Percentiles rank a stretch among this genome's conserved stretches.
Conservation (phyloP, 495 filamentous ascomycete genomes). For the Xylaria castorea region DNA sequence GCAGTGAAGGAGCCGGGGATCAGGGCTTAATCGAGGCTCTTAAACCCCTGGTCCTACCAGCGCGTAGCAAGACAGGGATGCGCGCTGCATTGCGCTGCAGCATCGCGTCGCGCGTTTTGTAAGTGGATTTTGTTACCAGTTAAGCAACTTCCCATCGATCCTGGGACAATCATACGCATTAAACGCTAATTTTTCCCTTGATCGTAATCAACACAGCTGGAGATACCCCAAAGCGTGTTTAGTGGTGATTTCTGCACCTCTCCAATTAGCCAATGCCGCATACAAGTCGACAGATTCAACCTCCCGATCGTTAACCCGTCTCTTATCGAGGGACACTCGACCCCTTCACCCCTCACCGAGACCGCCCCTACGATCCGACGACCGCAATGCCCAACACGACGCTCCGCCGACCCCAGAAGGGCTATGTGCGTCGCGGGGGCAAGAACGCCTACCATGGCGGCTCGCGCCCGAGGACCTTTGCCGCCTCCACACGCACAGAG, state of each 20-base stretch:
- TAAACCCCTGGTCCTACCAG: constrained; percentile 20
- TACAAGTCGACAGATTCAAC: not conserved
- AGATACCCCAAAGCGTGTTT: constrained; percentile 4
- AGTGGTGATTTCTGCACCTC: constrained; percentile 6
- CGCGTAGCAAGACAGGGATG: constrained; percentile 24
- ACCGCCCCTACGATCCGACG: not conserved
- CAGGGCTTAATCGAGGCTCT: constrained; percentile 12
- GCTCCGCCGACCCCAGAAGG: constrained; percentile 55
- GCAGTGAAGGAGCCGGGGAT: not conserved
- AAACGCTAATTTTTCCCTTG: not conserved
- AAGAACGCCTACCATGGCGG: constrained; percentile 63
- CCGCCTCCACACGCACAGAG: constrained; percentile 78
- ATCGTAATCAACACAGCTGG: not conserved
- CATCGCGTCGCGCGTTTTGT: constrained; percentile 31
- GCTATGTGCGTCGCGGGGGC: constrained; percentile 58
- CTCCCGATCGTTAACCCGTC: constrained; percentile 21
- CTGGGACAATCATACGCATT: not conserved
- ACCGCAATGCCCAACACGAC: constrained; percentile 56
- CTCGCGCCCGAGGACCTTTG: constrained; percentile 69
- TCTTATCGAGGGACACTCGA: constrained; percentile 17
- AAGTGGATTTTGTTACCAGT: constrained; percentile 24
- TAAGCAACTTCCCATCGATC: not conserved
- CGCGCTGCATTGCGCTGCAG: constrained; percentile 1
- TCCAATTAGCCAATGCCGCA: constrained; percentile 29
- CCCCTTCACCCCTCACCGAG: constrained; percentile 12